A percentile compares a stretch with the other conserved stretches of the same genome.
Conservation (phyloP, 2,329 filamentous ascomycete species). For the Volutella citrinella region DNA sequence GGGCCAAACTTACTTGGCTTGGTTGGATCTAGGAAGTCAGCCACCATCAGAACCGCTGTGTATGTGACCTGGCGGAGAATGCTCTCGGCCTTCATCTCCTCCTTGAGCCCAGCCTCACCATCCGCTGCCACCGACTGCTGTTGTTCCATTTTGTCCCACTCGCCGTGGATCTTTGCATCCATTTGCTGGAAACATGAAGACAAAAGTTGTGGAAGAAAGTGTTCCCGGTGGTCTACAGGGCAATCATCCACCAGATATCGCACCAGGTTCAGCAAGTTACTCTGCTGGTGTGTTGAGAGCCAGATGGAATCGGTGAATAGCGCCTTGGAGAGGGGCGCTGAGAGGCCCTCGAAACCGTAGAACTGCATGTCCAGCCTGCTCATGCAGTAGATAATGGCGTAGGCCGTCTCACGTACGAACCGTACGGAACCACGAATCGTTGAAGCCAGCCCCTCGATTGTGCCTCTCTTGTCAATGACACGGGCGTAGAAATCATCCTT, state of each 20-base stretch:
- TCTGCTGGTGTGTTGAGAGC: constrained; percentile 88
- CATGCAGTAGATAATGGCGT: constrained; percentile 92
- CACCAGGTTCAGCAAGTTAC: constrained; percentile 86
- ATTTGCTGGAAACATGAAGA: constrained; percentile 80
- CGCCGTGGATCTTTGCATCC: constrained; percentile 79
- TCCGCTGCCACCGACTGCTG: constrained; percentile 61
- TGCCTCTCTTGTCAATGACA: constrained; percentile 83
- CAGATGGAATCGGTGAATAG: constrained; percentile 79
- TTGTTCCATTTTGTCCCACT: constrained; percentile 77
- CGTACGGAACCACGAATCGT: constrained; percentile 86
- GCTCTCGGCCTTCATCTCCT: constrained; percentile 98
- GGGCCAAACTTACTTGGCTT: constrained; percentile 60
- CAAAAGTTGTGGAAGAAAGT: constrained; percentile 83
- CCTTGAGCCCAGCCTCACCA: constrained; percentile 73
- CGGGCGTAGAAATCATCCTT: constrained; percentile 95
- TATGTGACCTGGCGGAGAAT: constrained; percentile 91
- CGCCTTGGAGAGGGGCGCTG: constrained; percentile 77
- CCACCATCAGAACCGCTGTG: constrained; percentile 87
- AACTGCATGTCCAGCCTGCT: constrained; percentile 83
- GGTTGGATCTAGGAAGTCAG: constrained; percentile 78
- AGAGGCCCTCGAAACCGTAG: constrained; percentile 84
- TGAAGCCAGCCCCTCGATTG: constrained; percentile 89
- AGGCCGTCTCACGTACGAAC: constrained; percentile 88
- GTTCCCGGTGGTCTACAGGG: constrained; percentile 69
- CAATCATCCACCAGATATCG: constrained; percentile 90